Percentiles rank a stretch among this genome's conserved stretches.
Conservation (phyloP, 106 monocot genomes). For the Phalaenopsis aphrodite region DNA sequence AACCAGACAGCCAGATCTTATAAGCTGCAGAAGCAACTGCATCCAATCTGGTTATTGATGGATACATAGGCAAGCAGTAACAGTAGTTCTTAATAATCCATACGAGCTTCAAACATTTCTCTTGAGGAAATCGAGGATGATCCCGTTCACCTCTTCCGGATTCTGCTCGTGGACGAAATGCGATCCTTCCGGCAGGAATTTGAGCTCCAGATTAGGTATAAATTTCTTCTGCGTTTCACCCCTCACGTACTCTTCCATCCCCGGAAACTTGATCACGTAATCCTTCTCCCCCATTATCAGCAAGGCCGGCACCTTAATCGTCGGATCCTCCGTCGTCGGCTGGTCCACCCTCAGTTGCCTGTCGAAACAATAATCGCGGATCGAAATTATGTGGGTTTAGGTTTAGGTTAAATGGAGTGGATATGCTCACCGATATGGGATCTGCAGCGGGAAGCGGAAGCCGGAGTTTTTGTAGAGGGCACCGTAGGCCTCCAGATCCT, state of each 20-base stretch:
- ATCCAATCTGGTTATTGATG: neutral
- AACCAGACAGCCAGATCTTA: neutral
- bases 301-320: slow-evolving; percentile 8
- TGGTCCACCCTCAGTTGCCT: neutral
- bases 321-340: slow-evolving; percentile 1
- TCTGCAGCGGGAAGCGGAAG: slow-evolving; percentile 21
- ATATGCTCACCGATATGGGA: slow-evolving; percentile 22
- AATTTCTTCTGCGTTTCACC: slow-evolving; percentile 15
- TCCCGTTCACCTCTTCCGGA: slow-evolving; percentile 32
- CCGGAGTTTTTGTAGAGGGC: slow-evolving; percentile 25
- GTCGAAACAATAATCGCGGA: neutral
- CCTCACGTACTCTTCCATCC: slow-evolving; percentile 13
- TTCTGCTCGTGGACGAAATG: slow-evolving; percentile 66
- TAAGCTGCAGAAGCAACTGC: neutral
- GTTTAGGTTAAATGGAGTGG: neutral
- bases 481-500: slow-evolving; percentile 23
- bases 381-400: neutral
- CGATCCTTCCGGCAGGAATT: slow-evolving; percentile 33
- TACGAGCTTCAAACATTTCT: neutral
- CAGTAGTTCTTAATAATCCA: neutral
- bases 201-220: slow-evolving; percentile 23
- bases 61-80: neutral
- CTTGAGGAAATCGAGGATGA: slow-evolving; percentile 35
- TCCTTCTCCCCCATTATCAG: slow-evolving; percentile 31
- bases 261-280: slow-evolving; percentile 12